Evolutionary conservation across 2,329 filamentous ascomycete genomes (phyloP).

Genomic region (Pseudogymnoascus sp.): DNA sequence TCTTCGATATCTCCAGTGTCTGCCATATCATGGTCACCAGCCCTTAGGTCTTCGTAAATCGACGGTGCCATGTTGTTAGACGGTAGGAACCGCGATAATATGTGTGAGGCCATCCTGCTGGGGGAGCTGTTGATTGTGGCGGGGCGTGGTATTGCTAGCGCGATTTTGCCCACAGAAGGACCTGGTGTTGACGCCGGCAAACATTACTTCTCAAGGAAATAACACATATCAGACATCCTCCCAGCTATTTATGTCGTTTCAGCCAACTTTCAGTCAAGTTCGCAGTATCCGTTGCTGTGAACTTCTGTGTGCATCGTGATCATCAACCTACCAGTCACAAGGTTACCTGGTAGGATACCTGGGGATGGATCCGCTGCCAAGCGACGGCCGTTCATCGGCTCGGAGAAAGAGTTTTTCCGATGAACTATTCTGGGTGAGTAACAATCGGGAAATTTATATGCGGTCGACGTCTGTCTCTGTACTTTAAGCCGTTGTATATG

Average conservation of each 20-base stretch:
- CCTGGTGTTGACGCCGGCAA: neutral
- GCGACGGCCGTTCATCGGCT: conserved; percentile 2
- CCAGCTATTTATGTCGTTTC: neutral
- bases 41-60: conserved; percentile 29
- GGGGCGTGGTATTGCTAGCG: neutral
- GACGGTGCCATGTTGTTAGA: conserved; percentile 25
- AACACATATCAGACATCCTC: neutral
- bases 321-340: neutral
- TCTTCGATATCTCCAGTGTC: conserved; percentile 27
- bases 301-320: neutral
- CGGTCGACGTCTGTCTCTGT: neutral
- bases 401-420: conserved; percentile 8
- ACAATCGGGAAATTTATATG: conserved; percentile 9
- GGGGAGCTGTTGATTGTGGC: conserved; percentile 5
- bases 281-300: neutral
- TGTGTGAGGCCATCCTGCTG: conserved; percentile 27
- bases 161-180: neutral
- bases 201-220: neutral
- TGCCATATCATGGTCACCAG: conserved; percentile 22
- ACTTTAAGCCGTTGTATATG: neutral
- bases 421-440: conserved; percentile 8
- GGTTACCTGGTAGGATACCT: conserved; percentile 6
- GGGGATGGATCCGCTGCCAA: conserved; percentile 3
- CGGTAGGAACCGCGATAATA: conserved; percentile 27
- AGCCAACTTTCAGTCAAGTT: neutral